Evolutionary conservation across 1,284 basidiomycete genomes (phyloP).

Genomic region (Heterobasidion annosum): DNA sequence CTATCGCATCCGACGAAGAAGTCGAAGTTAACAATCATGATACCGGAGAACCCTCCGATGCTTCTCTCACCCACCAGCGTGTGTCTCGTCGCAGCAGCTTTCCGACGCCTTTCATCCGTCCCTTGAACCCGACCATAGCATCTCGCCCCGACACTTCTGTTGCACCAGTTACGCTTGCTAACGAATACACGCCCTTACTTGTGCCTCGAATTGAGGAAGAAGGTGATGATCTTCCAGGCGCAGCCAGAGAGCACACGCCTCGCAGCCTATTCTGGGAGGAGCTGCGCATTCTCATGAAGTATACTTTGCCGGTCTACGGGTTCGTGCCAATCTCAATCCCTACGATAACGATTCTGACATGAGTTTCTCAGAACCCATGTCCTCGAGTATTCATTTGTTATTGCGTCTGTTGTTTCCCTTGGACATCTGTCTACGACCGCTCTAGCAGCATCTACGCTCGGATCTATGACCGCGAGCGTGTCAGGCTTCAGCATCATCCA

Average conservation of each 20-base stretch:
- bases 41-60: slow-evolving; percentile 7
- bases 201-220: slow-evolving; percentile 36
- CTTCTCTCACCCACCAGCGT: slow-evolving; percentile 5
- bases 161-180: slow-evolving; percentile 14
- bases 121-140: slow-evolving; percentile 20
- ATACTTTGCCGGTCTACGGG: slow-evolving; percentile 63
- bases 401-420: slow-evolving; percentile 73
- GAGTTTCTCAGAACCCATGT: slow-evolving; percentile 50
- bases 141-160: background rate
- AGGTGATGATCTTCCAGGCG: slow-evolving; percentile 20
- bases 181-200: slow-evolving; percentile 46
- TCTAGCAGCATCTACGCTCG: slow-evolving; percentile 79
- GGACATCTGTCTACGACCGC: slow-evolving; percentile 81
- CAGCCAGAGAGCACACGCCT: slow-evolving; percentile 14
- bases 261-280: slow-evolving; percentile 47
- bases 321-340: slow-evolving; percentile 19
- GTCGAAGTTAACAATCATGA: slow-evolving; percentile 5
- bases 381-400: slow-evolving; percentile 66
- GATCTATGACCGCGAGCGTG: slow-evolving; percentile 81
- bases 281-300: slow-evolving; percentile 47
- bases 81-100: slow-evolving; percentile 22
- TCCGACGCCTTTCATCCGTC: slow-evolving; percentile 20
- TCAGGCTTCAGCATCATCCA: slow-evolving; percentile 71
- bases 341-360: background rate
- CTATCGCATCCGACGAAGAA: slow-evolving; percentile 5